These are phyloP conservation scores for Inga leiocalycina DNA, from an alignment of 306 rosid genomes.

Conservation along the genomic window DNA sequence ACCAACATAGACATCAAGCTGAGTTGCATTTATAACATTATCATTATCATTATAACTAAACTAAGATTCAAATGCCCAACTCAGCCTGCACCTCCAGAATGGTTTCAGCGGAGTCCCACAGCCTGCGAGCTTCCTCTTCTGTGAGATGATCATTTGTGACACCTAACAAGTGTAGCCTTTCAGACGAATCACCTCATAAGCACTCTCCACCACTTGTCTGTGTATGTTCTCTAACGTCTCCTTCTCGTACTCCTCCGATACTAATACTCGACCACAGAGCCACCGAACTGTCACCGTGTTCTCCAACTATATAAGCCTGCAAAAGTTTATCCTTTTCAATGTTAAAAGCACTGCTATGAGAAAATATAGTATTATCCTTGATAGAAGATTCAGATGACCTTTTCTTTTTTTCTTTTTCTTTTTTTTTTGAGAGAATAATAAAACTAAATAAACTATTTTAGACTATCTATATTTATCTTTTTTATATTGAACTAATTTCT, in stretches of 20 bases:
- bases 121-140: constrained; percentile 63
- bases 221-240: constrained; percentile 73
- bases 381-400: too few relatives aligned
- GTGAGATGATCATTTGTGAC: constrained; percentile 61
- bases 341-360: too few relatives aligned
- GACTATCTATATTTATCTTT: too few relatives aligned
- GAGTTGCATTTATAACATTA: too few relatives aligned
- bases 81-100: too few relatives aligned
- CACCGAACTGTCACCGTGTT: constrained; percentile 92
- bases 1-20: too few relatives aligned
- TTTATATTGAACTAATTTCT: too few relatives aligned
- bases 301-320: constrained; percentile 87
- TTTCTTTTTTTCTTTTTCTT: too few relatives aligned
- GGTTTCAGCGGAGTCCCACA: constrained; percentile 35
- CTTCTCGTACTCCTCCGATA: constrained; percentile 80
- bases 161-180: constrained; percentile 87
- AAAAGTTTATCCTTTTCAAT: not conserved
- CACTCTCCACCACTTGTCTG: constrained; percentile 62
- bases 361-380: too few relatives aligned
- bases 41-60: constrained; percentile 29
- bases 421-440: too few relatives aligned
- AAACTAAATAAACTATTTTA: too few relatives aligned
- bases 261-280: constrained; percentile 92
- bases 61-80: too few relatives aligned
- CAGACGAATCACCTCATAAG: constrained; percentile 74